Evolutionary conservation across 495 filamentous ascomycete species (phyloP), one percentile per base, ranked within the genome.

Genomic region (Jackrogersella minutella): DNA sequence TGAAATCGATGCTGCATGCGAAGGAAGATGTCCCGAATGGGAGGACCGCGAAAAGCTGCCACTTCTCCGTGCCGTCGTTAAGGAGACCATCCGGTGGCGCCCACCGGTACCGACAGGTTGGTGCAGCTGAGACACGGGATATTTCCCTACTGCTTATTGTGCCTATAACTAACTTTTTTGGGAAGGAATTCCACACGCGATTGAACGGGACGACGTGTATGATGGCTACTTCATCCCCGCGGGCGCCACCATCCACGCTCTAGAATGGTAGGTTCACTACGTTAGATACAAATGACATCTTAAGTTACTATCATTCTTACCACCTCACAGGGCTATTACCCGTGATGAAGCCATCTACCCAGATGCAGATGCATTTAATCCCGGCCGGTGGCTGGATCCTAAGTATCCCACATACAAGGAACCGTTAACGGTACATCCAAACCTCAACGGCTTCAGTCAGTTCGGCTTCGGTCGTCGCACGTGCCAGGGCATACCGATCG

Each of bases 391-490:
- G 79, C 57, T 87, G 26, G 78, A 79, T 57, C 77, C 85, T 0
- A 51, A 67, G 13, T 85, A 75, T 43, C 80, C 86, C 1, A 86
- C 84, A 2, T 88, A 82, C 72, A 78, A 79, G 49, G 84, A 82
- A 55, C 85, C 86, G 0, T 73, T 87, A 2, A 80, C 80, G 0
- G 28, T 76, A 26, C 80, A 82, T 66, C 85, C 85, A 3, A 87
- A 81, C 59, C 83, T 88, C 8, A 69, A 76, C 19, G 81, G 82
- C 50, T 82, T 78, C 69, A 84, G 81, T 22, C 80, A 83, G 44
- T 89, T 88, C 68, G 86, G 87, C 1, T 88, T 84, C 71, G 87
- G 87, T 0, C 80, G 84, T 1, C 81, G 87, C 19, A 82, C 79
- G 5, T 90, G 87, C 73, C 84, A 85, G 50, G 87, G 87, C 4